Evolutionary conservation across 1,139 yeast species (phyloP), one percentile per base, ranked within the genome.

Genomic region (Taphrina populina): DNA sequence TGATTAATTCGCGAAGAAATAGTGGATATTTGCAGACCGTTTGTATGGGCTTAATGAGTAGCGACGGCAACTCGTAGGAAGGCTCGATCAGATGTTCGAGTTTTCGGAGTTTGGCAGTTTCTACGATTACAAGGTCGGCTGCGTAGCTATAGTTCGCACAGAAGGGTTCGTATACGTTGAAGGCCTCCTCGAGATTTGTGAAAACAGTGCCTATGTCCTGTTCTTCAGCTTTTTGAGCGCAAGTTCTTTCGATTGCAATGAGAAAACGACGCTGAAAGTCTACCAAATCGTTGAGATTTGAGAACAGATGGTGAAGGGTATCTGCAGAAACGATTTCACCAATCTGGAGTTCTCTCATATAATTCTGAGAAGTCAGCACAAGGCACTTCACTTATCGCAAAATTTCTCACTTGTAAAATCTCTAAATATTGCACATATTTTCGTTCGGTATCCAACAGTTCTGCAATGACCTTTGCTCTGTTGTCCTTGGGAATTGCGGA

Each of bases 11-110:
- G 62, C 80, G 81, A 58, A 92, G 71, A 47, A 92, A 73, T 49
- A 94, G 71, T 1, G 98, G 98, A 68, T 92, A 92, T 69, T 90
- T 88, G 74, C 96, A 88, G 27, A 92, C 76, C 63, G 98, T 79
- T 73, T 92, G 99, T 37, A 92, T 88, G 0, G 99, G 99, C 69
- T 92, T 92, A 64, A 92, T 80, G 47, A 94, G 76, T 68, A 86
- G 86, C 54, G 95, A 83, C 66, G 88, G 97, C 55, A 92, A 74
- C 69, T 92, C 98, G 67, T 88, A 83, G 34, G 88, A 85, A 24
- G 95, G 94, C 62, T 84, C 95, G 58, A 92, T 80, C 41, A 88
- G 71, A 49, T 76, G 71, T 2, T 84, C 76, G 21, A 83, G 76
- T 59, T 78, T 78, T 57, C 70, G 73, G 58, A 86, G 73, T 64